Base-by-base conservation (phyloP, 2,329 filamentous ascomycete species). In the Mycosphaerelloides madeirae region DNA sequence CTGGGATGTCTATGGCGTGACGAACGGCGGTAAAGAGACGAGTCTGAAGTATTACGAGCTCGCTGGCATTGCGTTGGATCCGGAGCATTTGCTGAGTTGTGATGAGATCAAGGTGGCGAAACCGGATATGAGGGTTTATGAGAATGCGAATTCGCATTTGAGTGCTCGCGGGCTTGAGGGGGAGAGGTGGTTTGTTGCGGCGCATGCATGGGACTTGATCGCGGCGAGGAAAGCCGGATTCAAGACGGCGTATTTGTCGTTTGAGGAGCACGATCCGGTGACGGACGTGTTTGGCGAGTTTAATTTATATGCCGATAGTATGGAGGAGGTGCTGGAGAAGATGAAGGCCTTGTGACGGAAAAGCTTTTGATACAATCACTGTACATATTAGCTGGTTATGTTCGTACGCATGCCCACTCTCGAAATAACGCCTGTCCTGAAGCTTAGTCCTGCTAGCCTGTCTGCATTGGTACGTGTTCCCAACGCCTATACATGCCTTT, bases 141-240 rank as follows among this genome's bases (percentile, higher is more conserved):
- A 54, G 42, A 56, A 39, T 41, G 50, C 57, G 11, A 42, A 62
- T 33, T 13, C 40, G 34, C 48, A 53, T 45, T 44, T 61, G 31
- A 60, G 49, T 16, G 37, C 44, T 22, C 32, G 44, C 19, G 56
- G 56, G 1, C 15, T 56, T 41, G 55, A 54, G 44, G 55, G 55
- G 6, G 52, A 57, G 31, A 49, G 59, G 35, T 61, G 57, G 59
- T 60, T 62, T 46, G 52, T 61, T 22, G 58, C 59, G 2, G 59
- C 58, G 15, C 59, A 62, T 52, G 52, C 52, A 12, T 61, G 58
- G 54, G 58, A 58, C 49, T 43, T 61, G 41, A 50, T 58, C 18
- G 56, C 54, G 25, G 59, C 54, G 43, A 50, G 56, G 43, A 62
- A 60, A 46, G 59, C 52, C 25, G 59, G 59, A 2, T 63, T 62